Evolutionary conservation across 345 rosid genomes (phyloP), one percentile per base, ranked within the genome.

Genomic region (Arabis hirsuta): DNA sequence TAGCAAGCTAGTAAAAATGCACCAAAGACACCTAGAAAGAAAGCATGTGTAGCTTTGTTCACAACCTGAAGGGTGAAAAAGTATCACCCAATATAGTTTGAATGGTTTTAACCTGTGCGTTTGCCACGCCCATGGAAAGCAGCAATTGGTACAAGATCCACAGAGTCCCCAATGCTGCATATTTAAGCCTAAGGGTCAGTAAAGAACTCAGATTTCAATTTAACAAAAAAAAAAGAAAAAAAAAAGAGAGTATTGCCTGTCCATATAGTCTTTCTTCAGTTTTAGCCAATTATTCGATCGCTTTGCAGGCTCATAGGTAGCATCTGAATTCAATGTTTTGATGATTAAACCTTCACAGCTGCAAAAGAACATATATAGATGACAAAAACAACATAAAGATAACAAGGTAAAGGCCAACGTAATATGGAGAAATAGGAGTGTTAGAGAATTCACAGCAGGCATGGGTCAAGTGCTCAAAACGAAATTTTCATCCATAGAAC

Each of bases 291-390:
- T 95, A 71, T 82, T 76, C 0, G 99, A 91, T 73, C 92, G 83
- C 85, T 88, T 92, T 31, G 97, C 90, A 71, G 99, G 99, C 80
- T 91, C 99, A 66, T 95, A 95, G n/a, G 98, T 91, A 71, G 98
- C 97, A 81, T 95, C 99, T 46, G 73, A 85, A 67, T 85, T 73
- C 85, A 95, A 50, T 41, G 98, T 91, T 83, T 95, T 95, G 83
- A 95, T 90, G 56, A 95, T 95, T 73, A 95, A 80, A 69, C 99
- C 99, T 83, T 91, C 99, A 74, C 90, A 91, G 79, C 98, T 91
- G 89, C 83, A 86, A 71, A 65, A 32, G 3, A 81, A 58, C 66
- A 69, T 42, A 27, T 36, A 68, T 38, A 56, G 43, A 45, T 44
- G 64, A 44, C 20, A 9, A 65, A 48, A 60, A 42, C 61, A 29